phyloP scores from a whole-genome alignment of 139 green algal genomes.

The Micractinium sp. region DNA sequence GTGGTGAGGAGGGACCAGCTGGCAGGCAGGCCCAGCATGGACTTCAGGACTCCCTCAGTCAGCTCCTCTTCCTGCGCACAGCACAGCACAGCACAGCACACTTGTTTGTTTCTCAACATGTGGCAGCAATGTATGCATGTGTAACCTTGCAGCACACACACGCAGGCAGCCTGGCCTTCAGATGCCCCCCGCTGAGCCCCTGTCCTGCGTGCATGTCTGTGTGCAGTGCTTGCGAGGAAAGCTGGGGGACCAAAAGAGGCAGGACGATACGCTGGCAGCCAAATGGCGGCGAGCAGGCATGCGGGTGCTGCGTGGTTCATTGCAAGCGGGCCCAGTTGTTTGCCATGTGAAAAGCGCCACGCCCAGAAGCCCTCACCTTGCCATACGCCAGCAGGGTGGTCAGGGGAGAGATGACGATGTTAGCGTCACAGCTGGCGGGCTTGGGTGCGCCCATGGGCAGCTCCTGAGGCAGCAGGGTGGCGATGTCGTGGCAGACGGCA shows the following conservation, averaged over 20 bases:
- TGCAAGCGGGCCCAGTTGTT: background rate
- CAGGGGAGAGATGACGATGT: constrained; percentile 8
- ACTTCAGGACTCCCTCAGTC: constrained; percentile 6
- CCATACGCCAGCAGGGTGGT: constrained; percentile 14
- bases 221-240: too few species aligned
- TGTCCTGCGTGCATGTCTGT: too few species aligned
- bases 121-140: too few species aligned
- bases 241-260: too few species aligned
- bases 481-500: constrained; percentile 19
- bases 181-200: too few species aligned
- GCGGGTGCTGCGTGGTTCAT: too few species aligned
- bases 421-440: background rate
- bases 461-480: background rate
- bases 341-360: background rate
- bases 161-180: too few species aligned
- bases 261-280: too few species aligned
- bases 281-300: too few species aligned
- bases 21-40: constrained; percentile 12
- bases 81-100: background rate
- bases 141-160: too few species aligned
- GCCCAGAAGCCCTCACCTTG: background rate
- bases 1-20: background rate
- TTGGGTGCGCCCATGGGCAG: background rate
- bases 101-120: background rate
- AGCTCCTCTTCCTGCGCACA: background rate